A percentile compares a stretch with the other conserved stretches of the same genome.
Evolutionary conservation across 495 filamentous ascomycete species (phyloP).

Genomic region (Penicillium simplicissimum): DNA sequence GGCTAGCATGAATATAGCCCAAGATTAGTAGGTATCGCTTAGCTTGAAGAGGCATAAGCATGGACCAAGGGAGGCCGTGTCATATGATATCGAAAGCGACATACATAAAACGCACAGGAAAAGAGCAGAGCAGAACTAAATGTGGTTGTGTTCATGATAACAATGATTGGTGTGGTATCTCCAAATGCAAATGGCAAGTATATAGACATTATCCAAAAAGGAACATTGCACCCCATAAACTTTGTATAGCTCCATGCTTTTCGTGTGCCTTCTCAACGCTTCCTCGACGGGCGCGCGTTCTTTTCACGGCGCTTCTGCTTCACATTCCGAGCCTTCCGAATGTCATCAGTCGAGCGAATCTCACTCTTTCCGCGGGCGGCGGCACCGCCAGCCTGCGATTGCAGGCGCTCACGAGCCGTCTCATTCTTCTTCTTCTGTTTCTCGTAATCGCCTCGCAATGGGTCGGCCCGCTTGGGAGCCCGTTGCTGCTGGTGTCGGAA

Average conservation of each 20-base stretch:
- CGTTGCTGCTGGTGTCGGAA: slow-evolving; percentile 81
- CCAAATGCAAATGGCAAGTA: slow-evolving; percentile 16
- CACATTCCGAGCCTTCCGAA: slow-evolving; percentile 74
- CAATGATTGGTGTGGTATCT: slow-evolving; percentile 19
- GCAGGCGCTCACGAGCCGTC: slow-evolving; percentile 73
- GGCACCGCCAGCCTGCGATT: slow-evolving; percentile 32
- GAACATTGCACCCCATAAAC: neutral
- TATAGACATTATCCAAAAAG: slow-evolving; percentile 15
- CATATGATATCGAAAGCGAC: neutral
- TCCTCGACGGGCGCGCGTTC: slow-evolving; percentile 82
- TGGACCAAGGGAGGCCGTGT: neutral
- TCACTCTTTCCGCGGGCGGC: slow-evolving; percentile 76
- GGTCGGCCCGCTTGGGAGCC: slow-evolving; percentile 91
- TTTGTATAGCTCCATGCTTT: neutral
- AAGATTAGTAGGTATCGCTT: neutral
- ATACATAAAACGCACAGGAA: neutral
- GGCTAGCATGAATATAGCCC: neutral
- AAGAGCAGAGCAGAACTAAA: neutral
- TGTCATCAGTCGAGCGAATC: slow-evolving; percentile 78
- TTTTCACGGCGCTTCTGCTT: slow-evolving; percentile 79
- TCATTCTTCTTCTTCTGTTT: slow-evolving; percentile 85
- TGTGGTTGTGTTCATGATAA: neutral
- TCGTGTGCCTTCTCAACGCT: slow-evolving; percentile 25
- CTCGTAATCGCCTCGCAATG: slow-evolving; percentile 83
- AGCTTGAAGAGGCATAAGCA: neutral